Conservation (phyloP, 2,329 filamentous ascomycete species). For the Grosmannia clavigera region DNA sequence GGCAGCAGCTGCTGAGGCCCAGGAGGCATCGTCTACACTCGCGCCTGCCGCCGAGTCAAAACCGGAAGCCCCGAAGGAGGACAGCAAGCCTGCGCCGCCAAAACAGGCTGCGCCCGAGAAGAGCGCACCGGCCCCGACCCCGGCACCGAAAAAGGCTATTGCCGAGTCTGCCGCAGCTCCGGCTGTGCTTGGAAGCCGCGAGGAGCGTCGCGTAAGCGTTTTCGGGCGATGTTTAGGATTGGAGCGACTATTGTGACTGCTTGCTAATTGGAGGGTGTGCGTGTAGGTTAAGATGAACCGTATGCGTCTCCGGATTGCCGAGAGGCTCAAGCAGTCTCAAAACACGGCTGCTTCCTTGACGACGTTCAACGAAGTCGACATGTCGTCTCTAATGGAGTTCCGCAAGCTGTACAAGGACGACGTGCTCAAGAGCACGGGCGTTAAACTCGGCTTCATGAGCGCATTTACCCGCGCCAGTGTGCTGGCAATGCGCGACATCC, state of each 20-base stretch:
- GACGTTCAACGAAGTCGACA: slow-evolving; percentile 98
- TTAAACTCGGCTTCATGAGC: slow-evolving; percentile 99
- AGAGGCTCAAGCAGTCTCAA: slow-evolving; percentile 97
- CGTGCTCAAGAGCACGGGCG: slow-evolving; percentile 84
- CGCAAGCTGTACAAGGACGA: slow-evolving; percentile 97
- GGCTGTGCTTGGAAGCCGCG: slow-evolving; percentile 54
- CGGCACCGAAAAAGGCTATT: slow-evolving; percentile 19
- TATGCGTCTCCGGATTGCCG: slow-evolving; percentile 93
- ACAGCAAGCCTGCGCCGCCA: slow-evolving; percentile 19
- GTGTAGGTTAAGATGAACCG: slow-evolving; percentile 96
- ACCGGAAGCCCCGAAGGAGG: slow-evolving; percentile 20
- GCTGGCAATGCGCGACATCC: slow-evolving; percentile 89
- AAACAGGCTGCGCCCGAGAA: slow-evolving; percentile 7
- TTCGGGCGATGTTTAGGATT: neutral
- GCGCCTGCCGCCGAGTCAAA: slow-evolving; percentile 29
- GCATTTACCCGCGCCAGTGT: slow-evolving; percentile 86
- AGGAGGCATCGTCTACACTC: slow-evolving; percentile 9
- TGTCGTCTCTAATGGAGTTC: slow-evolving; percentile 96
- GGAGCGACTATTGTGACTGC: neutral
- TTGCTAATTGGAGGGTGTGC: neutral
- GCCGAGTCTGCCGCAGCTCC: slow-evolving; percentile 25
- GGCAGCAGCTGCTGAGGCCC: slow-evolving; percentile 1
- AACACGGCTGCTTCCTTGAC: slow-evolving; percentile 96
- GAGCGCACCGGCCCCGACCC: slow-evolving; percentile 6
- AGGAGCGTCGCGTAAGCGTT: slow-evolving; percentile 69